These are phyloP conservation scores for Circinella minor DNA, from an alignment of 371 early-diverging fungal species.

Conservation along the genomic window DNA sequence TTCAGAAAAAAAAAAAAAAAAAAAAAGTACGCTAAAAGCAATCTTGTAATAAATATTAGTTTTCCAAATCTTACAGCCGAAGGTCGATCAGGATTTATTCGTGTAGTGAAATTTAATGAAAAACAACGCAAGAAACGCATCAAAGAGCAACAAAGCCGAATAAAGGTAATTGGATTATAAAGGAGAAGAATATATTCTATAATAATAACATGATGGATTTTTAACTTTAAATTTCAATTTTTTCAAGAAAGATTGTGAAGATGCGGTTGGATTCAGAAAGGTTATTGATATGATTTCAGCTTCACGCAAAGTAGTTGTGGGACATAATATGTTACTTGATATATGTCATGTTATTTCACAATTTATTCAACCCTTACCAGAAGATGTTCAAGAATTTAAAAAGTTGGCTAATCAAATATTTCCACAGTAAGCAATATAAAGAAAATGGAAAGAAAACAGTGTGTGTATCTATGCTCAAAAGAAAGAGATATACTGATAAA, in stretches of 20 bases:
- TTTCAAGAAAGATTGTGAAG: conserved; percentile 55
- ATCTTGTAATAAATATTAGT: conserved; percentile 20
- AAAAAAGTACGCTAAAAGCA: too few relatives aligned
- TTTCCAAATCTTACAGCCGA: conserved; percentile 50
- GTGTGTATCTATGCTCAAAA: too few relatives aligned
- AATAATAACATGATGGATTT: neutral
- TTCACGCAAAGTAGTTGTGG: conserved; percentile 75
- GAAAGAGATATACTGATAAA: too few relatives aligned
- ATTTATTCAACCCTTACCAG: conserved; percentile 76
- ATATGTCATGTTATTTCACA: conserved; percentile 74
- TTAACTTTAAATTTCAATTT: neutral
- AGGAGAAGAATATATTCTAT: neutral
- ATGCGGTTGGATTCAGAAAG: conserved; percentile 75
- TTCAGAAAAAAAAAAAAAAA: too few relatives aligned
- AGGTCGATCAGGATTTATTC: conserved; percentile 48
- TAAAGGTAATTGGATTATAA: conserved; percentile 11
- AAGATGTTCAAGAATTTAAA: conserved; percentile 67
- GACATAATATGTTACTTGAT: conserved; percentile 88
- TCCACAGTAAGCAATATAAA: conserved; percentile 48
- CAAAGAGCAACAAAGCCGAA: conserved; percentile 23
- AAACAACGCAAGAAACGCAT: conserved; percentile 42
- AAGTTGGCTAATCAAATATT: conserved; percentile 49
- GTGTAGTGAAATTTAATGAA: conserved; percentile 40
- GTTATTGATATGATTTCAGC: conserved; percentile 79
- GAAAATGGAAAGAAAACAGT: neutral